These are phyloP conservation scores for Cercophora sp. DNA, from an alignment of 495 filamentous ascomycete genomes.

Conservation along the genomic window DNA sequence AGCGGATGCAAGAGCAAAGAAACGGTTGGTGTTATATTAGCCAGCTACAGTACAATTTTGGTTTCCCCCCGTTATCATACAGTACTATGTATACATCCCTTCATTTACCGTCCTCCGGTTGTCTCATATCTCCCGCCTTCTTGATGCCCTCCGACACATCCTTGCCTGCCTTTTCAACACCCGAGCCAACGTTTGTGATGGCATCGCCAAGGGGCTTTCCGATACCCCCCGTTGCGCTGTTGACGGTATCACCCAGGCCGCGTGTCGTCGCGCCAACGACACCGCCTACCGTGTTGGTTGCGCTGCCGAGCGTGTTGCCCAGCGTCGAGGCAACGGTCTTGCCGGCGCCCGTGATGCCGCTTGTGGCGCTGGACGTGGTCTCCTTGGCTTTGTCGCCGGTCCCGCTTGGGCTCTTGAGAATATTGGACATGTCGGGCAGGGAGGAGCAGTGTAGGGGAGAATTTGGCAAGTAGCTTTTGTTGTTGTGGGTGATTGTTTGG, in stretches of 20 bases:
- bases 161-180: constrained; percentile 52
- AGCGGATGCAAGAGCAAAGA: no score
- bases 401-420: constrained; percentile 14
- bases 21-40: no score
- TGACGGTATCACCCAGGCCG: constrained; percentile 60
- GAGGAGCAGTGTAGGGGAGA: background rate
- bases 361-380: background rate
- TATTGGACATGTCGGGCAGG: background rate
- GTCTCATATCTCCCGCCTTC: constrained; percentile 1
- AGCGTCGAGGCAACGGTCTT: constrained; percentile 54
- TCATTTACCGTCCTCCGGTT: background rate
- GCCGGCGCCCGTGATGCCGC: constrained; percentile 54
- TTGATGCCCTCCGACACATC: constrained; percentile 55
- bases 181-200: constrained; percentile 50
- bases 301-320: constrained; percentile 42
- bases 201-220: constrained; percentile 61
- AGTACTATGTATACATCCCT: background rate
- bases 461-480: background rate
- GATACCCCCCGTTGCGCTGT: constrained; percentile 54
- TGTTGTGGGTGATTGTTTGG: background rate
- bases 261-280: constrained; percentile 59
- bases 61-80: background rate
- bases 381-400: constrained; percentile 44
- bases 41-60: background rate
- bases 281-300: constrained; percentile 60